phyloP scores from a whole-genome alignment of 306 rosid species.

The Astragalus glycyphyllos region DNA sequence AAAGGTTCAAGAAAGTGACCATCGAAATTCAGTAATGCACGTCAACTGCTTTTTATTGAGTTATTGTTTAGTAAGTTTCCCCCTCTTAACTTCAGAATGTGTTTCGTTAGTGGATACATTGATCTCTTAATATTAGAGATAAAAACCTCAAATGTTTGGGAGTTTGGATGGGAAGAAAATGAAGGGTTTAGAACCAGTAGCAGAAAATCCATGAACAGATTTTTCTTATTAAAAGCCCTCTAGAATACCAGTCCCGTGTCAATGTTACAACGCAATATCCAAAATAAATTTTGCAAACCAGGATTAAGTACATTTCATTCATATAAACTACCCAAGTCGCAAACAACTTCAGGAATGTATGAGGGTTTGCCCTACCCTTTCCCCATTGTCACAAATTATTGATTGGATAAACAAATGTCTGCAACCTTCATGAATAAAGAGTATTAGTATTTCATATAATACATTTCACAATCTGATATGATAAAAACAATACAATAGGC shows the following conservation, averaged over 20 bases:
- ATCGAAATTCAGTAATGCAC: too few species aligned
- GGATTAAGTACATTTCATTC: not conserved
- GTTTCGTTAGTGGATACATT: too few species aligned
- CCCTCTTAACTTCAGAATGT: too few species aligned
- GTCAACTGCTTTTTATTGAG: too few species aligned
- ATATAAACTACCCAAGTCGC: not conserved
- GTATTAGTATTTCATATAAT: constrained; percentile 42
- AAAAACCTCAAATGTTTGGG: too few species aligned
- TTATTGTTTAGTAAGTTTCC: too few species aligned
- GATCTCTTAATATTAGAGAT: too few species aligned
- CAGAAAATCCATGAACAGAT: too few species aligned
- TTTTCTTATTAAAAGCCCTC: too few species aligned
- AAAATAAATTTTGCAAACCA: not conserved
- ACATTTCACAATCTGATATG: constrained; percentile 41
- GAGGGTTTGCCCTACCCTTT: not conserved
- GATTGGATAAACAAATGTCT: constrained; percentile 33
- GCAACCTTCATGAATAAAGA: constrained; percentile 44
- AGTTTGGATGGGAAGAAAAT: too few species aligned
- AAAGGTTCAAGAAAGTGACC: too few species aligned
- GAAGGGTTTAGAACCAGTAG: too few species aligned
- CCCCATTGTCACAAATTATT: not conserved
- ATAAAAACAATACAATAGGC: constrained; percentile 46
- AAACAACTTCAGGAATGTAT: not conserved
- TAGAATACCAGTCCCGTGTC: not conserved
- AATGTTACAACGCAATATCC: not conserved